phyloP scores from a whole-genome alignment of 192 early-diverging fungal genomes.

The Funneliformis mosseae region DNA sequence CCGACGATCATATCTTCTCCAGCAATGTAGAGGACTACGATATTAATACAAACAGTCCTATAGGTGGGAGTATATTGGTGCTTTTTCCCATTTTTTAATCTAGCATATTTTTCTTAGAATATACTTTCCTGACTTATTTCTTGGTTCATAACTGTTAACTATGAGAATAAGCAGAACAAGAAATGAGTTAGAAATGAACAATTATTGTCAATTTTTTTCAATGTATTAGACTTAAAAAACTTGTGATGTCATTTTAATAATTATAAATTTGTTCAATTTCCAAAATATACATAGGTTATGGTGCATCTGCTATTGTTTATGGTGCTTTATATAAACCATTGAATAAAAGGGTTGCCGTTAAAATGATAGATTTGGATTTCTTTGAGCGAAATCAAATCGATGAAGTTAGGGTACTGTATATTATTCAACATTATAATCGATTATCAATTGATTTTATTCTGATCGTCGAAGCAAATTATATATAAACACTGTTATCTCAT shows the following conservation, averaged over 20 bases:
- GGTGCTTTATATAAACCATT: constrained; percentile 74
- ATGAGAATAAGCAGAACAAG: no score
- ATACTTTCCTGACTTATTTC: no score
- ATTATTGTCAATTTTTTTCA: neutral
- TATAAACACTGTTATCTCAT: no score
- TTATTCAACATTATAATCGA: neutral
- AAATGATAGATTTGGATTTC: constrained; percentile 87
- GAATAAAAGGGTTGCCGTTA: constrained; percentile 71
- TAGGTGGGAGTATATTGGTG: constrained; percentile 3
- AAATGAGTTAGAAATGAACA: no score
- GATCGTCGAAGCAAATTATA: neutral
- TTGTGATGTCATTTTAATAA: neutral
- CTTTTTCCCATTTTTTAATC: neutral
- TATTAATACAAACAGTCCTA: constrained; percentile 13
- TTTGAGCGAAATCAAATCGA: constrained; percentile 93
- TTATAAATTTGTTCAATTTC: neutral
- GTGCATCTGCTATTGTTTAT: constrained; percentile 85
- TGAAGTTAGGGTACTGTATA: constrained; percentile 68
- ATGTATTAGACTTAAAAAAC: neutral
- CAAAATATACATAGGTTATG: constrained; percentile 62
- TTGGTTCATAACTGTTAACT: no score
- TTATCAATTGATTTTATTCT: neutral
- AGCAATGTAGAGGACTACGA: constrained; percentile 33
- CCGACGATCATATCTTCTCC: constrained; percentile 22
- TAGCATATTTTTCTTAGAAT: neutral